Conservation (phyloP, 1,284 basidiomycete species). For the Apiotrichum montevideense region DNA sequence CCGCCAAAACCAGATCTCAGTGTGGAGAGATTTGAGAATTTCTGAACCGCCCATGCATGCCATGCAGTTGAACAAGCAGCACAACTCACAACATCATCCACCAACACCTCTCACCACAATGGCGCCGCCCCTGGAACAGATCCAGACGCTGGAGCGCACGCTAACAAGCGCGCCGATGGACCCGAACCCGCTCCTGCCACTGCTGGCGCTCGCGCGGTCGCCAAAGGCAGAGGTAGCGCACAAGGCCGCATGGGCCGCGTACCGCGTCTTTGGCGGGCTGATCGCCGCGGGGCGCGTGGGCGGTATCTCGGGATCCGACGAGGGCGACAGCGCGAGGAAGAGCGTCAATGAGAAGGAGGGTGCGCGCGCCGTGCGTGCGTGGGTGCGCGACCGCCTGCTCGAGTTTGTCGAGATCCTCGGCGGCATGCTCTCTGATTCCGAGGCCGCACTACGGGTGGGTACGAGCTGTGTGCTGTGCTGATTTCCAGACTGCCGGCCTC, state of each 20-base stretch:
- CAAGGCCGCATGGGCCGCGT: slow-evolving; percentile 73
- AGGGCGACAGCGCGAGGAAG: slow-evolving; percentile 10
- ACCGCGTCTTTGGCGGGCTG: slow-evolving; percentile 67
- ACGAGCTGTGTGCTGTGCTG: neutral
- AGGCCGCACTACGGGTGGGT: slow-evolving; percentile 58
- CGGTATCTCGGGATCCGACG: slow-evolving; percentile 13
- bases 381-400: slow-evolving; percentile 67
- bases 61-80: too few species aligned
- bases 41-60: too few species aligned
- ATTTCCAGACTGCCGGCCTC: slow-evolving; percentile 60
- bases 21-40: too few species aligned
- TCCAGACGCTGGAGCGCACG: slow-evolving; percentile 31
- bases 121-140: slow-evolving; percentile 11
- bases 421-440: slow-evolving; percentile 66
- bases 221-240: slow-evolving; percentile 55
- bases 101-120: neutral
- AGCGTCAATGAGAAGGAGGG: slow-evolving; percentile 44
- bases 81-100: too few species aligned
- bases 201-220: slow-evolving; percentile 55
- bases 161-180: slow-evolving; percentile 50
- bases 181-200: slow-evolving; percentile 72
- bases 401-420: slow-evolving; percentile 61
- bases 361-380: slow-evolving; percentile 62
- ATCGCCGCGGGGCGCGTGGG: slow-evolving; percentile 58
- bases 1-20: too few species aligned